Base-by-base conservation (phyloP, 2,329 filamentous ascomycete genomes). In the Diaporthe ilicicola region DNA sequence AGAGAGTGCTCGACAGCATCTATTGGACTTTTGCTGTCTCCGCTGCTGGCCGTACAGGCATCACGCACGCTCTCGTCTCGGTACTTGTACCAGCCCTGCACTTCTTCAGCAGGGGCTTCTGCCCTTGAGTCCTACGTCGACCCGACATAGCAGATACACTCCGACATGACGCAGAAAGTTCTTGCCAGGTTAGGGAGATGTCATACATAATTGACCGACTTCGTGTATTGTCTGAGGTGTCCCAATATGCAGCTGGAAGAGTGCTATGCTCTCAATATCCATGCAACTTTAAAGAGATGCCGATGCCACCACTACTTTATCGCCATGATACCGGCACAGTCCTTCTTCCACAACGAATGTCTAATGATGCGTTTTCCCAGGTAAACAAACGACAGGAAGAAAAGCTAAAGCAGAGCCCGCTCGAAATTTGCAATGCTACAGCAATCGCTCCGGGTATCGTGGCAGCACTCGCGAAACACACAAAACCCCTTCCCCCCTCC, bases 401-500 rank as follows among this genome's bases (percentile, higher is more conserved):
- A 22, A 37, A 24, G 9, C 32, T n/a, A 17, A 6, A n/a, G 12
- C 7, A 27, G 37, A 44, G 4, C 65, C 24, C 42, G 59, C 42
- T 62, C 22, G 29, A 4, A 62, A 62, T 4, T 22, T 34, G 34
- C 2, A 24, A 24, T 24, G 29, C 9, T 15, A 17, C 42, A 48
- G 32, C 22, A 48, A 22, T 32, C 17, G 10, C 27, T 13, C 27
- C 22, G 59, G 44, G 59, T 64, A 50, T 64, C 59, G 32, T 24
- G n/a, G 27, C 42, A 46, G 27, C 42, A 46, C 42, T 48, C 19
- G 42, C 59, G 2, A 34, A 34, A 34, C 4, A 34, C 4, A 34
- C 4, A 34, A 37, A 50, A 34, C 1, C 15, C 7, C 15, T n/a
- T 80, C 75, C 87, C 50, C 82, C 84, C 44, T 82, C 15, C 7